Conservation (phyloP, 768 basidiomycete genomes). For the Lyophyllum shimeji region DNA sequence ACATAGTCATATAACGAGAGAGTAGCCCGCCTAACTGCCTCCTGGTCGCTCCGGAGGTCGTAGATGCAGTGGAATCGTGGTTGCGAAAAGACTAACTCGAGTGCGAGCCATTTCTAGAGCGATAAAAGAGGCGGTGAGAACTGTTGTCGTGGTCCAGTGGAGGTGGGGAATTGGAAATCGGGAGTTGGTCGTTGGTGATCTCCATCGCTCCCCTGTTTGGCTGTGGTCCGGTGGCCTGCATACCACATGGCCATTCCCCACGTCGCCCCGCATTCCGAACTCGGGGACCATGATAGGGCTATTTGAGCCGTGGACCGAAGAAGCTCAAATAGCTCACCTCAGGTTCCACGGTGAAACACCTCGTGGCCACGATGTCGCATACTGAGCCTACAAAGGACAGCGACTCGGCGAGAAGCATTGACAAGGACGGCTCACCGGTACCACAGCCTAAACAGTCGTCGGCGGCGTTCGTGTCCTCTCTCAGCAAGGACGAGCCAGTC, state of each 20-base stretch:
- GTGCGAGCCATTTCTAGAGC: not conserved
- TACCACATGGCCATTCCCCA: not conserved
- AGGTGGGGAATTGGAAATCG: not conserved
- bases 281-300: not conserved
- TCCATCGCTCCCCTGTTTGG: not conserved
- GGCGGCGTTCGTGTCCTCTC: slow-evolving; percentile 35
- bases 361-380: not conserved
- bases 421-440: not conserved
- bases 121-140: not conserved
- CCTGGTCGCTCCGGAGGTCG: not conserved
- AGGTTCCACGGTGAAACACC: not conserved
- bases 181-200: not conserved
- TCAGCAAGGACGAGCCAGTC: slow-evolving; percentile 56
- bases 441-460: slow-evolving; percentile 1
- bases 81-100: not conserved
- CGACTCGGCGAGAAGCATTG: not conserved
- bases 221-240: not conserved
- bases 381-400: not conserved
- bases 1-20: not conserved
- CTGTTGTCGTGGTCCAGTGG: not conserved
- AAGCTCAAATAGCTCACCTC: slow-evolving; percentile 1
- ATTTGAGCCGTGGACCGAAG: not conserved
- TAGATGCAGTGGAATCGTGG: not conserved
- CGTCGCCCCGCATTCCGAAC: not conserved
- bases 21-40: not conserved